Percentiles rank a stretch among this genome's conserved stretches.
Evolutionary conservation across 2,329 filamentous ascomycete species (phyloP).

Genomic region (Alternaria incomplexa): DNA sequence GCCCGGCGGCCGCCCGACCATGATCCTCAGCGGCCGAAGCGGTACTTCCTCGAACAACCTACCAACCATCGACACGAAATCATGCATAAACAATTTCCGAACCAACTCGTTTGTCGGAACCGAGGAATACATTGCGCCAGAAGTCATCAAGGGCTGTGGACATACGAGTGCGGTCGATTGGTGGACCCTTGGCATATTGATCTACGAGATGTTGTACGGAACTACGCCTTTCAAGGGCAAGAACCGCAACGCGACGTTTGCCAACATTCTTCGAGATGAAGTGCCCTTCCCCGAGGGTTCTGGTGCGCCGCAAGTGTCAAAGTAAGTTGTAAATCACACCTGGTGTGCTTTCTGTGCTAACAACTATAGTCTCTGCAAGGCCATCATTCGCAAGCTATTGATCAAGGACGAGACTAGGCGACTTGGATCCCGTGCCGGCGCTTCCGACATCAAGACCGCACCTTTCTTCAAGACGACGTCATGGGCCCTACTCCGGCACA

Average conservation of each 20-base stretch:
- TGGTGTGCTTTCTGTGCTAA: conserved; percentile 35
- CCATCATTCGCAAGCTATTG: conserved; percentile 90
- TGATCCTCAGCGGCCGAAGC: conserved; percentile 82
- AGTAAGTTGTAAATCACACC: conserved; percentile 67
- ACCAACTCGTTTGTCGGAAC: conserved; percentile 99
- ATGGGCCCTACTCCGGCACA: conserved; percentile 95
- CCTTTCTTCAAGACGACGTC: conserved; percentile 96
- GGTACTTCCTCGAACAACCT: conserved; percentile 85
- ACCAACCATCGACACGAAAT: conserved; percentile 97
- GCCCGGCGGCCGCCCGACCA: conserved; percentile 91
- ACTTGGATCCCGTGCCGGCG: conserved; percentile 90
- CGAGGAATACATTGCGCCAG: conserved; percentile 97
- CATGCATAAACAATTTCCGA: conserved; percentile 96
- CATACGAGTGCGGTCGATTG: conserved; percentile 98
- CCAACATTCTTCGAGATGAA: conserved; percentile 94
- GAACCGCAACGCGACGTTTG: conserved; percentile 97
- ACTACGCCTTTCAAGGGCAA: conserved; percentile 99
- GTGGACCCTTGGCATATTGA: conserved; percentile 97
- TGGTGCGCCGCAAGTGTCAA: conserved; percentile 83
- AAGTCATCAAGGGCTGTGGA: conserved; percentile 98
- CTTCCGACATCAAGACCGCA: conserved; percentile 94
- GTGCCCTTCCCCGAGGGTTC: conserved; percentile 93
- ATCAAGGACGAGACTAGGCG: conserved; percentile 98
- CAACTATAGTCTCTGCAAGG: conserved; percentile 82
- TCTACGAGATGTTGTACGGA: conserved; percentile 99